These are phyloP conservation scores for Elaeagnus macrophylla DNA, from an alignment of 306 rosid genomes.

Conservation along the genomic window DNA sequence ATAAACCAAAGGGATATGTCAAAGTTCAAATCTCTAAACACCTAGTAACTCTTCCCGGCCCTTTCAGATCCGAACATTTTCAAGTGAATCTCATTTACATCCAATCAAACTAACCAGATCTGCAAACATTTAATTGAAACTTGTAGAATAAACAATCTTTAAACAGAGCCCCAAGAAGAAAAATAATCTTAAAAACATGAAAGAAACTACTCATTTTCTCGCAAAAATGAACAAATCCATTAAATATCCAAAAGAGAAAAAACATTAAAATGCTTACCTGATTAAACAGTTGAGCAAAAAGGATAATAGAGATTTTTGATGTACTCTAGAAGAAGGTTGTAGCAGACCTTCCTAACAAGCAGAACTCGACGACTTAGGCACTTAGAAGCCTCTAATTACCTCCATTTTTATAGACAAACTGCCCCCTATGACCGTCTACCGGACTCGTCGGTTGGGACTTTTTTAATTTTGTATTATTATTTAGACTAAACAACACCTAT, in stretches of 20 bases:
- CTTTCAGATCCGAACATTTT: not conserved
- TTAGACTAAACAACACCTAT: too few relatives aligned
- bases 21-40: too few relatives aligned
- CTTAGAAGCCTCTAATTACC: not conserved
- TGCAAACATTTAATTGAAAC: slow-evolving; percentile 1
- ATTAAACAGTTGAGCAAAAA: not conserved
- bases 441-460: slow-evolving; percentile 19
- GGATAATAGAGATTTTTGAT: too few relatives aligned
- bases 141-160: not conserved
- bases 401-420: slow-evolving; percentile 31
- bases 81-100: not conserved
- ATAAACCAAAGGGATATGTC: not conserved
- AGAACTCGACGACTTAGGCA: not conserved
- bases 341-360: not conserved
- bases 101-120: slow-evolving; percentile 29
- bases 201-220: not conserved
- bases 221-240: too few relatives aligned
- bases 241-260: too few relatives aligned
- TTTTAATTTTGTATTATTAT: not conserved
- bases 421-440: slow-evolving; percentile 31
- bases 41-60: not conserved
- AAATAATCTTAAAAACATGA: not conserved
- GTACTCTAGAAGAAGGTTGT: not conserved
- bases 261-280: too few relatives aligned
- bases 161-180: not conserved